Evolutionary conservation across 768 basidiomycete genomes (phyloP).

Genomic region (Dendrothele bispora): DNA sequence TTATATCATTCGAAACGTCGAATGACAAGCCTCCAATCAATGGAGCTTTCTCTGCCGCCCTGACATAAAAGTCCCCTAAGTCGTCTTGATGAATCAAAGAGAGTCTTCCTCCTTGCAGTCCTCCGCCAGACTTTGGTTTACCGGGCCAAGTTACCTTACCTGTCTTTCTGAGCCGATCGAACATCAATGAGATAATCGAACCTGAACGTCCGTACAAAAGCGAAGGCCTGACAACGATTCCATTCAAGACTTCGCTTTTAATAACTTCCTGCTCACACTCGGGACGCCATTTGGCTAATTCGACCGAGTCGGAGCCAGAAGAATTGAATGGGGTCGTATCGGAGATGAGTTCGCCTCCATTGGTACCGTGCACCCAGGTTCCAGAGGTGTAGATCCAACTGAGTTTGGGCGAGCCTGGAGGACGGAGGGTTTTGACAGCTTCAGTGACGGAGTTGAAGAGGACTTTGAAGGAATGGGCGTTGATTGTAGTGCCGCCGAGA

Average conservation of each 20-base stretch:
- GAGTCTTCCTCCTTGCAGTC: too few relatives aligned
- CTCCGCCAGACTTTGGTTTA: too few relatives aligned
- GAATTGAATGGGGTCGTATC: constrained; percentile 36
- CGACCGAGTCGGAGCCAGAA: neutral
- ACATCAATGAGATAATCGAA: neutral
- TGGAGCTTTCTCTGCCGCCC: constrained; percentile 33
- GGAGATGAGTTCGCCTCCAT: constrained; percentile 25
- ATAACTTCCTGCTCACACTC: neutral
- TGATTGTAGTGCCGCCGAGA: constrained; percentile 22
- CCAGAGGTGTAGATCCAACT: constrained; percentile 47
- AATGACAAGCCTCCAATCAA: constrained; percentile 25
- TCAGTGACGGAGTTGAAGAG: constrained; percentile 24
- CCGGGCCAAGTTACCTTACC: too few relatives aligned
- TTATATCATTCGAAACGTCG: constrained; percentile 26
- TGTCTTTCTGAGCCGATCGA: neutral
- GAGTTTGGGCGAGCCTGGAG: constrained; percentile 33
- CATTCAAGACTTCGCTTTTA: neutral
- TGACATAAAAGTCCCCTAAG: constrained; percentile 35
- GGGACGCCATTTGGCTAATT: neutral
- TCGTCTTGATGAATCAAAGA: constrained; percentile 38
- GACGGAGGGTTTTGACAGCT: constrained; percentile 23
- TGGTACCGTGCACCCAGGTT: constrained; percentile 43
- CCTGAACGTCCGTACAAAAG: neutral
- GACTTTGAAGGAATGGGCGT: constrained; percentile 13
- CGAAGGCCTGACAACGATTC: neutral